A percentile compares a stretch with the other conserved stretches of the same genome.
These are phyloP conservation scores for Colletotrichum magnum DNA, from an alignment of 2,329 filamentous ascomycete genomes.

Conservation along the genomic window DNA sequence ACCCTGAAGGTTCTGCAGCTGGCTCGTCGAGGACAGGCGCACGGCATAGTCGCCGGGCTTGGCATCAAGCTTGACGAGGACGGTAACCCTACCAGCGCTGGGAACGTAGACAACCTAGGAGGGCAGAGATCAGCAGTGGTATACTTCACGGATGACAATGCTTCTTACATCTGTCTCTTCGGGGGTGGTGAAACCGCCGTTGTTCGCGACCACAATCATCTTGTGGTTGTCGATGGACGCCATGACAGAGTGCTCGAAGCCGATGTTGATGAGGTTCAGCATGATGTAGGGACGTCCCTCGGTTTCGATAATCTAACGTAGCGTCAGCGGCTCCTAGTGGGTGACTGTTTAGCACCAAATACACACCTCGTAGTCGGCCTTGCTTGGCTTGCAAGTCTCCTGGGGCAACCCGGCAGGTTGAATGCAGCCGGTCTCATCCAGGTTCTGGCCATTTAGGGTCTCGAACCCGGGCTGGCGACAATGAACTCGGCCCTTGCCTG, in stretches of 20 bases:
- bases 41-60: slow-evolving; percentile 43
- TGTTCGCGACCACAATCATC: slow-evolving; percentile 44
- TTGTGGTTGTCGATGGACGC: slow-evolving; percentile 44
- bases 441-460: slow-evolving; percentile 5
- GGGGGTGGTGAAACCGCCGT: slow-evolving; percentile 44
- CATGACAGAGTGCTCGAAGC: slow-evolving; percentile 35
- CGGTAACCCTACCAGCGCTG: slow-evolving; percentile 42
- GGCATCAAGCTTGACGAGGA: slow-evolving; percentile 42
- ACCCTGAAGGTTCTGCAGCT: slow-evolving; percentile 44
- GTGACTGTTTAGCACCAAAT: neutral
- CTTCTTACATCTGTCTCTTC: slow-evolving; percentile 26
- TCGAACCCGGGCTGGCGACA: slow-evolving; percentile 39
- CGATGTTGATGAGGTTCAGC: slow-evolving; percentile 34
- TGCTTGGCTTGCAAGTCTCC: slow-evolving; percentile 27
- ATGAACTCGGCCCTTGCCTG: slow-evolving; percentile 45
- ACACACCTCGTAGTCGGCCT: slow-evolving; percentile 30
- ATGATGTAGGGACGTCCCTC: slow-evolving; percentile 30
- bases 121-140: neutral
- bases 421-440: slow-evolving; percentile 34
- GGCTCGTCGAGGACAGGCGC: slow-evolving; percentile 43
- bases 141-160: neutral
- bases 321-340: neutral
- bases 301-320: slow-evolving; percentile 18
- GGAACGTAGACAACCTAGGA: slow-evolving; percentile 40
- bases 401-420: slow-evolving; percentile 25